Conservation (phyloP, 371 early-diverging fungal species). For the Catenaria anguillulae region DNA sequence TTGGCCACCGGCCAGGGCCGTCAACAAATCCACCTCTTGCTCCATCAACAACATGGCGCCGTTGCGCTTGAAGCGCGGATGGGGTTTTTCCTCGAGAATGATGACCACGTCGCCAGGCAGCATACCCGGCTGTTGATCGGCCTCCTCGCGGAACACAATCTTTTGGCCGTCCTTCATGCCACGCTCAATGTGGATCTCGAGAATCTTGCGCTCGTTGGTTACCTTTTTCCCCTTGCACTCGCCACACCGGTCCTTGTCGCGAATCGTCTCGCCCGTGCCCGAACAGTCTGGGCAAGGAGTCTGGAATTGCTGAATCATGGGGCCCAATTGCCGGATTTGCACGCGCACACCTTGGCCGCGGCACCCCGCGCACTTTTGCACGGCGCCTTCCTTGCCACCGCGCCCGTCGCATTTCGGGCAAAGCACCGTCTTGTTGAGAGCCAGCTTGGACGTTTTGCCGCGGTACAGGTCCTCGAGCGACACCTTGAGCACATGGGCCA, state of each 20-base stretch:
- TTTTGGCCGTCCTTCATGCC: slow-evolving; percentile 82
- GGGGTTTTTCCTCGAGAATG: slow-evolving; percentile 83
- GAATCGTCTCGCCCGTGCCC: slow-evolving; percentile 77
- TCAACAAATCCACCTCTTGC: slow-evolving; percentile 74
- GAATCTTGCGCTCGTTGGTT: slow-evolving; percentile 45
- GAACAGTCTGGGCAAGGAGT: slow-evolving; percentile 77
- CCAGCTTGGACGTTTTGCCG: slow-evolving; percentile 69
- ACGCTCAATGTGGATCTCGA: slow-evolving; percentile 70
- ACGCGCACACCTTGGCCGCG: slow-evolving; percentile 79
- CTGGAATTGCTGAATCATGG: slow-evolving; percentile 95
- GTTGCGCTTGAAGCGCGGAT: slow-evolving; percentile 69
- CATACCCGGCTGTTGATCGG: slow-evolving; percentile 44
- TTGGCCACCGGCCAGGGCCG: slow-evolving; percentile 85
- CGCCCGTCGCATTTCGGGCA: slow-evolving; percentile 68
- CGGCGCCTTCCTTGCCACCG: slow-evolving; percentile 41
- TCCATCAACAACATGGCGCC: slow-evolving; percentile 72
- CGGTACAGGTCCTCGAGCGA: slow-evolving; percentile 73
- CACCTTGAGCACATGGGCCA: slow-evolving; percentile 58
- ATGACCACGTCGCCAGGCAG: slow-evolving; percentile 61
- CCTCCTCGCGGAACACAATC: slow-evolving; percentile 79
- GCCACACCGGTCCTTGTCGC: slow-evolving; percentile 73
- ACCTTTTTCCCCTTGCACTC: slow-evolving; percentile 77
- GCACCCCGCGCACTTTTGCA: slow-evolving; percentile 57
- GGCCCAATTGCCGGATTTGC: slow-evolving; percentile 84
- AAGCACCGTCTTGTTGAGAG: slow-evolving; percentile 67